Evolutionary conservation across 805 yeast genomes (phyloP).

Genomic region (Suhomyces prunicola): DNA sequence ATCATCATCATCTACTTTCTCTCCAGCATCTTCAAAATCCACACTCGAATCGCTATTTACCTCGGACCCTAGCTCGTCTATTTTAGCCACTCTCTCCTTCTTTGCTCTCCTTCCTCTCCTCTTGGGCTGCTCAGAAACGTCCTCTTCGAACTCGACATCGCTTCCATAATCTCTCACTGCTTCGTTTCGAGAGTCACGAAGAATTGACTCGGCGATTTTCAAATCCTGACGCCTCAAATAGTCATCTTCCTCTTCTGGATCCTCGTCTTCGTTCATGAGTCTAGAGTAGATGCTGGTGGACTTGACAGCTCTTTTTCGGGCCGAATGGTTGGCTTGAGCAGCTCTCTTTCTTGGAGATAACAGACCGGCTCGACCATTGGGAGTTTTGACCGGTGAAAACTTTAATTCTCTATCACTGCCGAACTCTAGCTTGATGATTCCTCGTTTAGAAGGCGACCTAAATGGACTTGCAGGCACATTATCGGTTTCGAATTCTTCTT

Average conservation of each 20-base stretch:
- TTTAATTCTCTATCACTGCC: conserved; percentile 6
- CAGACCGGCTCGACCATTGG: conserved; percentile 46
- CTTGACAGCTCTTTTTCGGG: conserved; percentile 45
- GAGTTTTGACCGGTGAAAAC: conserved; percentile 30
- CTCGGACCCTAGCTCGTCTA: conserved; percentile 14
- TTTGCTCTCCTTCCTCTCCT: conserved; percentile 1
- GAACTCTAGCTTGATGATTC: conserved; percentile 21
- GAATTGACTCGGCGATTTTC: conserved; percentile 43
- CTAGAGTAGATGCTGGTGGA: conserved; percentile 25
- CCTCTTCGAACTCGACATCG: conserved; percentile 23
- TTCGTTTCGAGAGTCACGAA: conserved; percentile 19
- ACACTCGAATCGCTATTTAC: conserved; percentile 12
- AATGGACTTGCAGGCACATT: conserved; percentile 7
- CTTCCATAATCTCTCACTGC: conserved; percentile 15
- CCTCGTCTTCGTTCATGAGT: conserved; percentile 34
- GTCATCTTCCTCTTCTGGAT: conserved; percentile 24
- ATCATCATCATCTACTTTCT: conserved; percentile 1
- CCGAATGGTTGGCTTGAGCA: conserved; percentile 42
- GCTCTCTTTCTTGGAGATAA: conserved; percentile 42
- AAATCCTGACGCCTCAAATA: conserved; percentile 38
- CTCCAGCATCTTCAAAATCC: conserved; percentile 5
- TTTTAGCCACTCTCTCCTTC: background rate
- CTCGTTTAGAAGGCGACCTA: conserved; percentile 35
- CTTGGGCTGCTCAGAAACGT: conserved; percentile 10
- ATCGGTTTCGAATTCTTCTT: no score